A percentile compares a stretch with the other conserved stretches of the same genome.
Conservation (phyloP, 2,329 filamentous ascomycete species). For the Colletotrichum sp. region DNA sequence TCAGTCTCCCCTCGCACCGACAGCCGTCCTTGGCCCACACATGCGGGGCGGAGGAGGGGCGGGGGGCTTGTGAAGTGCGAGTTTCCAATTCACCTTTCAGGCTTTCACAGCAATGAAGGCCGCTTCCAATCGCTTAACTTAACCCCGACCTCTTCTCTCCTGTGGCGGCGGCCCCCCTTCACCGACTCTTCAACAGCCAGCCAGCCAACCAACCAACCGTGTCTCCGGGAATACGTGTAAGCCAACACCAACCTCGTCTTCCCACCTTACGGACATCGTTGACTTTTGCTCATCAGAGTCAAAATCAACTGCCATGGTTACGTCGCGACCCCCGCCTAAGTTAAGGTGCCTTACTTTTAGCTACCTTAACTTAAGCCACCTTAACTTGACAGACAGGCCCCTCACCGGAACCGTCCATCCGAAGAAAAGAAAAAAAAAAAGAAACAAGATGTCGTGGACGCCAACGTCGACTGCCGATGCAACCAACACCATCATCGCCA, state of each 20-base stretch:
- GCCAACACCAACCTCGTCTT: neutral
- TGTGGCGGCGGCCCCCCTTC: neutral
- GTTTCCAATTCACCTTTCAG: neutral
- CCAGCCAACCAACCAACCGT: neutral
- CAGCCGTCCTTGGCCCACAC: neutral
- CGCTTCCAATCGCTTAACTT: neutral
- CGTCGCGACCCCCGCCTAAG: neutral
- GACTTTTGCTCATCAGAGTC: neutral
- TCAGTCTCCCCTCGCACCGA: neutral
- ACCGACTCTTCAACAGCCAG: neutral
- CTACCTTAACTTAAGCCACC: neutral
- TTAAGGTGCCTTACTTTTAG: neutral
- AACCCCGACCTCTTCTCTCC: neutral
- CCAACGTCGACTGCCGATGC: neutral
- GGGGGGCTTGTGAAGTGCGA: neutral
- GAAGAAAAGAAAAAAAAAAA: neutral
- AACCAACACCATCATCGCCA: neutral
- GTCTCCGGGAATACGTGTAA: neutral
- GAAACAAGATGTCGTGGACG: neutral
- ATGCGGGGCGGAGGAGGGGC: conserved; percentile 1
- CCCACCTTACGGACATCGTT: neutral
- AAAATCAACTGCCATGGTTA: neutral
- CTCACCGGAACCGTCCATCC: neutral
- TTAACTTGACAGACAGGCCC: neutral
- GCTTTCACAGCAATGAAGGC: neutral